These are phyloP conservation scores for Rhizopogon roseolus DNA, from an alignment of 768 basidiomycete species.

Conservation along the genomic window DNA sequence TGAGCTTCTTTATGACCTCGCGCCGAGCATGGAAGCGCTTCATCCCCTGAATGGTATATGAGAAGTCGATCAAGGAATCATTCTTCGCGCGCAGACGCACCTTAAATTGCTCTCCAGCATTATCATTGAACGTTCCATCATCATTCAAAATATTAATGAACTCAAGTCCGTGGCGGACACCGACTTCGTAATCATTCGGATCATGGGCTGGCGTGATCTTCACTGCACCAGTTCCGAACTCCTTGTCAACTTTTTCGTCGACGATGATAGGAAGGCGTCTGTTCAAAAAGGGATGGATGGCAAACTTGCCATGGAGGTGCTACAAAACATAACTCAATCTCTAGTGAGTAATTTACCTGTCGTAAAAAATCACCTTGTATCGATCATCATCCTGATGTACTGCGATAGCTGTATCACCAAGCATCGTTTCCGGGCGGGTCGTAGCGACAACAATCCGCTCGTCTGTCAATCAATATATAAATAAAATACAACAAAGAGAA, in stretches of 20 bases:
- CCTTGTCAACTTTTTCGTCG: constrained; percentile 84
- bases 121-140: constrained; percentile 91
- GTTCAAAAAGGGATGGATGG: constrained; percentile 80
- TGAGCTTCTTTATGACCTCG: constrained; percentile 76
- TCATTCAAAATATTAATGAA: constrained; percentile 96
- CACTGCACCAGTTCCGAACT: constrained; percentile 96
- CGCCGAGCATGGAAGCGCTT: constrained; percentile 93
- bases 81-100: constrained; percentile 26
- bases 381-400: constrained; percentile 91
- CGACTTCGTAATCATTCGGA: constrained; percentile 95
- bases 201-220: constrained; percentile 99
- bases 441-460: constrained; percentile 93
- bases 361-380: constrained; percentile 53
- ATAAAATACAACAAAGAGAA: background rate
- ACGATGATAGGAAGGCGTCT: constrained; percentile 85
- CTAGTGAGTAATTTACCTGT: background rate
- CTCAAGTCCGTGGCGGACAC: constrained; percentile 77
- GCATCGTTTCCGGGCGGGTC: constrained; percentile 97
- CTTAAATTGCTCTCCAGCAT: constrained; percentile 77
- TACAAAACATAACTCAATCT: constrained; percentile 16
- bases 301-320: constrained; percentile 95
- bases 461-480: constrained; percentile 37
- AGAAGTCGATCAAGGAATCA: background rate
- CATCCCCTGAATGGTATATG: constrained; percentile 61
- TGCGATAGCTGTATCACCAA: constrained; percentile 96